Percentiles rank a stretch among this genome's conserved stretches.
phyloP scores from a whole-genome alignment of 2,329 filamentous ascomycete species.

The Penicillium corylophilum region DNA sequence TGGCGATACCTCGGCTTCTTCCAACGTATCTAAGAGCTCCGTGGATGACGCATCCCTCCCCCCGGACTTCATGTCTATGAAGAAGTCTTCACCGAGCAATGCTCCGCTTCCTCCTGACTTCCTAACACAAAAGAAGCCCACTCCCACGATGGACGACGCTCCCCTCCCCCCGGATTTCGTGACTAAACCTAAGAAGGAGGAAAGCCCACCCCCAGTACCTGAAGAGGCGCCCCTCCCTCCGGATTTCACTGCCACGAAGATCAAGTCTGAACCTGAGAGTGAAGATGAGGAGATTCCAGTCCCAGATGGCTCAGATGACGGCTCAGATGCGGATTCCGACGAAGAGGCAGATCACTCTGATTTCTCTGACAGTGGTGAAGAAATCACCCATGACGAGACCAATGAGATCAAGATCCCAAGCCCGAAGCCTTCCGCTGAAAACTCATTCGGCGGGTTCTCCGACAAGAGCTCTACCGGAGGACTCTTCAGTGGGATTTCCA shows the following conservation, averaged over 20 bases:
- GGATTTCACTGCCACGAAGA: conserved; percentile 26
- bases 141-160: neutral
- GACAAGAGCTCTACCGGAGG: conserved; percentile 41
- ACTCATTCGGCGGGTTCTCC: conserved; percentile 42
- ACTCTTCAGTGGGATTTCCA: conserved; percentile 40
- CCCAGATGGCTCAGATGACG: conserved; percentile 37
- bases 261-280: conserved; percentile 16
- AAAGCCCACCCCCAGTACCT: conserved; percentile 9
- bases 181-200: conserved; percentile 17
- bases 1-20: conserved; percentile 51
- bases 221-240: conserved; percentile 29
- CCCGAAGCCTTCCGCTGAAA: conserved; percentile 44
- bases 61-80: conserved; percentile 20
- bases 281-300: conserved; percentile 30
- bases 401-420: conserved; percentile 37
- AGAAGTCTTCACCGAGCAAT: conserved; percentile 6
- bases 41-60: conserved; percentile 43
- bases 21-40: conserved; percentile 42
- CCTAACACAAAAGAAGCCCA: conserved; percentile 3
- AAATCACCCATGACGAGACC: conserved; percentile 44
- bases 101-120: conserved; percentile 11
- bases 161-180: conserved; percentile 34
- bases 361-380: conserved; percentile 48
- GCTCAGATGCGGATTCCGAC: conserved; percentile 35
- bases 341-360: conserved; percentile 38